These are phyloP conservation scores for Amaranthus hypochondriacus DNA, from an alignment of 148 eudicot genomes.

Conservation along the genomic window DNA sequence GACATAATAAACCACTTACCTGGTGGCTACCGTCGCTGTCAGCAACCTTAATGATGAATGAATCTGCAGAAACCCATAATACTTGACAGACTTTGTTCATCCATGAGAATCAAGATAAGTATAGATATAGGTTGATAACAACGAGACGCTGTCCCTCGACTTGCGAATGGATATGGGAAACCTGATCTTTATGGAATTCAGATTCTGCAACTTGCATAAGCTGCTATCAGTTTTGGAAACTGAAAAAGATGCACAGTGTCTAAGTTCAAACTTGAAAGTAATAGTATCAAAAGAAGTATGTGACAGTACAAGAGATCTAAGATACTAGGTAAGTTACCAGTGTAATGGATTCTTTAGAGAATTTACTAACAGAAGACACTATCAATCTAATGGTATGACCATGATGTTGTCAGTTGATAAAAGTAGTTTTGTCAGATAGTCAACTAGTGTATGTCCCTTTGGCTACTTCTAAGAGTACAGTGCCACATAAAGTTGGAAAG, in stretches of 20 bases:
- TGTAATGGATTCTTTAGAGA: conserved; percentile 14
- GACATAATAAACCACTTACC: background rate
- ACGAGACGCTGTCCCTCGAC: background rate
- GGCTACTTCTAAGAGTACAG: conserved; percentile 29
- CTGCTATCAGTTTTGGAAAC: background rate
- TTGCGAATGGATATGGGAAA: background rate
- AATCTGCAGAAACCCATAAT: background rate
- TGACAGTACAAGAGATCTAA: background rate
- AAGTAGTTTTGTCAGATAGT: conserved; percentile 22
- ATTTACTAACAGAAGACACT: conserved; percentile 19
- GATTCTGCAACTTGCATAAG: background rate
- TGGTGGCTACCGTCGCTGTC: no score
- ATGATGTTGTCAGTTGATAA: conserved; percentile 35
- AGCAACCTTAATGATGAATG: background rate
- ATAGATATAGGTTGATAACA: background rate
- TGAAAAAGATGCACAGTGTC: conserved; percentile 12
- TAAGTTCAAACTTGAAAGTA: conserved; percentile 2
- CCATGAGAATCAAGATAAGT: background rate
- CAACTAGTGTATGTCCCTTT: conserved; percentile 31
- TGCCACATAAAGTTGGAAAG: conserved; percentile 34
- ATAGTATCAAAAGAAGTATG: conserved; percentile 9
- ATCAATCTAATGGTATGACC: conserved; percentile 10
- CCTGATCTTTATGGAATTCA: background rate
- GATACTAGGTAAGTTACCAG: conserved; percentile 22
- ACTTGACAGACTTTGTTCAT: background rate